phyloP scores from a whole-genome alignment of 805 yeast genomes.

The Ogataea siamensis region DNA sequence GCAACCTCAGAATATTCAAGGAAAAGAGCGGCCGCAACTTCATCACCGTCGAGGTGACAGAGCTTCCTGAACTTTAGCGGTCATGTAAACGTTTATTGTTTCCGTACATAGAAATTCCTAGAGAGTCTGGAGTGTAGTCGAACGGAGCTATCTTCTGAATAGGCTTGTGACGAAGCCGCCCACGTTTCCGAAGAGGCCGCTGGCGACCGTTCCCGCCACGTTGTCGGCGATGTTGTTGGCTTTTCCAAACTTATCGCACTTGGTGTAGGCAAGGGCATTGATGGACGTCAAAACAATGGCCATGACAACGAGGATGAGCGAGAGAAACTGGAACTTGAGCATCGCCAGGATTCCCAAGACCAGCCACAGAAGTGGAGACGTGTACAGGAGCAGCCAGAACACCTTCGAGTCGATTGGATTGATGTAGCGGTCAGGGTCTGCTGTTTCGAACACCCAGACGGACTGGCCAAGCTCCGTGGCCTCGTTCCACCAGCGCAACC shows the following conservation, averaged over 20 bases:
- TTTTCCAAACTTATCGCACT: slow-evolving; percentile 88
- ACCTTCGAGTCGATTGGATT: slow-evolving; percentile 90
- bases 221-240: slow-evolving; percentile 67
- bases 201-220: slow-evolving; percentile 53
- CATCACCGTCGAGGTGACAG: slow-evolving; percentile 24
- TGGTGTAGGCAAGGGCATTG: slow-evolving; percentile 85
- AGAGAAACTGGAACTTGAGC: slow-evolving; percentile 70
- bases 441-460: slow-evolving; percentile 86
- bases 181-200: slow-evolving; percentile 42
- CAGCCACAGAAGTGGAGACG: slow-evolving; percentile 74
- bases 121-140: not conserved
- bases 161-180: slow-evolving; percentile 26
- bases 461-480: slow-evolving; percentile 61
- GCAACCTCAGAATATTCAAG: slow-evolving; percentile 18
- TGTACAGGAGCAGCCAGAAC: slow-evolving; percentile 80
- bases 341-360: slow-evolving; percentile 74
- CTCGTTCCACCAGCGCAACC: slow-evolving; percentile 97
- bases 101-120: slow-evolving; percentile 1
- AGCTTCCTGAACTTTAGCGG: slow-evolving; percentile 10
- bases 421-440: slow-evolving; percentile 66
- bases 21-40: slow-evolving; percentile 20
- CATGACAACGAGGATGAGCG: slow-evolving; percentile 59
- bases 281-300: slow-evolving; percentile 73
- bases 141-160: slow-evolving; percentile 4
- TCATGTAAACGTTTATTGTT: not conserved